Conservation (phyloP, 768 basidiomycete species). For the Termitomyces sp. region DNA sequence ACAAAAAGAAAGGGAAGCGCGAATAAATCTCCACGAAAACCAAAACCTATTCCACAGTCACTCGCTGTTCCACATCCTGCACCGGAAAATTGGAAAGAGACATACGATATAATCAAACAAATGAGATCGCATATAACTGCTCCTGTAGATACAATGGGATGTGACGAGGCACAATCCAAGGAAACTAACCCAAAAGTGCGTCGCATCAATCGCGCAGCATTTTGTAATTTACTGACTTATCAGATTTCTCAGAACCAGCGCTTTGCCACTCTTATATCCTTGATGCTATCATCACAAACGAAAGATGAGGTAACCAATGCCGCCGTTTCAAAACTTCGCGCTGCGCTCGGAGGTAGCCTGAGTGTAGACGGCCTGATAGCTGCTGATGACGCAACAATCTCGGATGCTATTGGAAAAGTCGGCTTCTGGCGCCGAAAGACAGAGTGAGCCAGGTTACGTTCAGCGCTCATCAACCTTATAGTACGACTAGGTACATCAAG, state of each 20-base stretch:
- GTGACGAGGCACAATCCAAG: constrained; percentile 59
- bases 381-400: constrained; percentile 57
- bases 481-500: constrained; percentile 56
- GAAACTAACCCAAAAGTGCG: constrained; percentile 64
- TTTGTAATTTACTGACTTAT: background rate
- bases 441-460: constrained; percentile 40
- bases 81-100: constrained; percentile 62
- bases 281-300: constrained; percentile 96
- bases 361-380: constrained; percentile 64
- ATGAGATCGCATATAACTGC: constrained; percentile 73
- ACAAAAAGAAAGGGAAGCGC: constrained; percentile 15
- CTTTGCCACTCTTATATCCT: constrained; percentile 79
- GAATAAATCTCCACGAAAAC: constrained; percentile 38
- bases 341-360: constrained; percentile 72
- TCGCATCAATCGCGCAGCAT: constrained; percentile 5
- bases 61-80: constrained; percentile 60
- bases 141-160: constrained; percentile 93
- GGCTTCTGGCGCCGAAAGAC: constrained; percentile 93
- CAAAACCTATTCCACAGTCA: constrained; percentile 47
- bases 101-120: constrained; percentile 64
- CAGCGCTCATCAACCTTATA: background rate
- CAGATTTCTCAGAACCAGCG: constrained; percentile 56
- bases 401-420: constrained; percentile 78
- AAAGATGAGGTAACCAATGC: constrained; percentile 86
- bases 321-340: constrained; percentile 70